Base-by-base conservation (phyloP, 345 rosid species). In the Pistacia atlantica region DNA sequence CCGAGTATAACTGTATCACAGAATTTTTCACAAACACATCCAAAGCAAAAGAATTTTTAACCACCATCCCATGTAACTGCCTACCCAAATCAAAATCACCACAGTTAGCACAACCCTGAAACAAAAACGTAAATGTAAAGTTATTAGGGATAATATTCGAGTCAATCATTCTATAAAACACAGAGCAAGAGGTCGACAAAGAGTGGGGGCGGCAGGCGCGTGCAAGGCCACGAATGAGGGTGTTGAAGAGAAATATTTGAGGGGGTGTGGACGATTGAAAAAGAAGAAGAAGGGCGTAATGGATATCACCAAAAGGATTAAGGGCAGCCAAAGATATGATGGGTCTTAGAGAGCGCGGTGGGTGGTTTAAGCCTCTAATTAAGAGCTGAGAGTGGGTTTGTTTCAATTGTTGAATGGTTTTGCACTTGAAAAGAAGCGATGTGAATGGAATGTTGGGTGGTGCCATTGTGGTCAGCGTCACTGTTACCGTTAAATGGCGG, bases 21-120 rank as follows among this genome's bases (percentile, higher is more conserved):
- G 79, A 65, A 70, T 80, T 80, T 46, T 57, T 72, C 38, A 80
- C 83, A 56, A 66, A 75, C 68, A 80, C 16, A 71, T 80, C 64
- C 3, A 67, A 63, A 4, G 77, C 82, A 33, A 80, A 70, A 22
- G 75, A 77, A 58, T 52, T 75, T 54, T 75, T 80, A 38, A 75
- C 46, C n/a, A 56, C 76, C 65, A 46, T 31, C 57, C 82, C 75
- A 38, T 80, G 78, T 3, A 71, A 57, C 71, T 71, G 71, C 61
- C 62, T 33, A 3, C 71, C 70, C 70, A 74, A 74, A 64, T 74
- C 54, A 65, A 64, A 74, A 63, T 74, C 62, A 20, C 37, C 61
- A 52, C 51, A 35, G 16, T 5, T 65, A n/a, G 70, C 69, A 74
- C 62, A 74, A 37, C 69, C 63, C 61, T 74, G 77, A 14, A 64